These are phyloP conservation scores for Aspergillus carlsbadensis DNA, from an alignment of 495 filamentous ascomycete genomes.

Conservation along the genomic window DNA sequence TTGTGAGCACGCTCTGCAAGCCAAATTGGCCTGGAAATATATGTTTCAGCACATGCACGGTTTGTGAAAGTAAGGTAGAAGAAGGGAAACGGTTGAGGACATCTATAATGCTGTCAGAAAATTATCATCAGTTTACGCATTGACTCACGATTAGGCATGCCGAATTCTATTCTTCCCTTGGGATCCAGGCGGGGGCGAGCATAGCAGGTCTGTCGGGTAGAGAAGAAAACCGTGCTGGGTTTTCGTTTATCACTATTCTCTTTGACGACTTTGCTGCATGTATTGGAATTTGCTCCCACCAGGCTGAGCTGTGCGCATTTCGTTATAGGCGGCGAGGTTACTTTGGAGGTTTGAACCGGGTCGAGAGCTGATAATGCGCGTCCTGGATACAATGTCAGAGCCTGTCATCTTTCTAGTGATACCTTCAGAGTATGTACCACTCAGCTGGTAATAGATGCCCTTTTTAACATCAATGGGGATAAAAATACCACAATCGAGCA, in stretches of 20 bases:
- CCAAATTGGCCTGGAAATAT: slow-evolving; percentile 91
- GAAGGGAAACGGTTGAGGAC: slow-evolving; percentile 74
- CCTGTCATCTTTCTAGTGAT: not conserved
- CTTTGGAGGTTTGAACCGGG: slow-evolving; percentile 7
- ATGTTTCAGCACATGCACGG: slow-evolving; percentile 80
- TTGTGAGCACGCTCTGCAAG: slow-evolving; percentile 88
- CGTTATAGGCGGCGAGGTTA: too few species aligned
- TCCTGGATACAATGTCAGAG: slow-evolving; percentile 31
- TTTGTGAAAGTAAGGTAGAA: slow-evolving; percentile 46
- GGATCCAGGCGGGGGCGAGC: slow-evolving; percentile 67
- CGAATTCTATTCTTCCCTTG: slow-evolving; percentile 66
- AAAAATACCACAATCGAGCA: slow-evolving; percentile 81
- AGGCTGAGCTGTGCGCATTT: too few species aligned
- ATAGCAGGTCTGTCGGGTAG: slow-evolving; percentile 85
- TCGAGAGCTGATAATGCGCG: slow-evolving; percentile 45
- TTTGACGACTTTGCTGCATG: not conserved
- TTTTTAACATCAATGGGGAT: slow-evolving; percentile 54
- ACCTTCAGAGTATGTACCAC: slow-evolving; percentile 49
- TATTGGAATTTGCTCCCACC: not conserved
- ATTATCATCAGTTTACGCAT: not conserved
- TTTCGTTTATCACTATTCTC: slow-evolving; percentile 14
- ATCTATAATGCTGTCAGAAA: slow-evolving; percentile 51
- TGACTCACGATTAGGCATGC: slow-evolving; percentile 56
- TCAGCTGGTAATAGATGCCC: slow-evolving; percentile 73
- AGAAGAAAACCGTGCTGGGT: slow-evolving; percentile 68